Evolutionary conservation across 169 alveolate genomes (phyloP).

Genomic region (Ichthyophthirius multifiliis): DNA sequence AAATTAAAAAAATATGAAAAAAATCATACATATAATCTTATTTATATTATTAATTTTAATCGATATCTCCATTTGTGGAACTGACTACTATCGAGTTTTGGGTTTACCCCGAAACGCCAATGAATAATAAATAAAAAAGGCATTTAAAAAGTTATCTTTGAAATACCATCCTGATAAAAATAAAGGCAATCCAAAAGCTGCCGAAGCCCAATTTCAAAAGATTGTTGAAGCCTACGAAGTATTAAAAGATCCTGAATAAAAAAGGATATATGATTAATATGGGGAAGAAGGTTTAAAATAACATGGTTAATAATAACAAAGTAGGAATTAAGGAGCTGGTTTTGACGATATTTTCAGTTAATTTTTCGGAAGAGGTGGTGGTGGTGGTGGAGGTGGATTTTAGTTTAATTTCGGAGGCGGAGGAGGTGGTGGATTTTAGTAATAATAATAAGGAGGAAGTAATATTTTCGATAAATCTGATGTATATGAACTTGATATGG

Average conservation of each 20-base stretch:
- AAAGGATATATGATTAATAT: constrained; percentile 69
- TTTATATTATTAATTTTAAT: no score
- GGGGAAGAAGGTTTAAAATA: constrained; percentile 74
- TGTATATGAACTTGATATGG: constrained; percentile 68
- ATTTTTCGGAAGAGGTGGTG: constrained; percentile 38
- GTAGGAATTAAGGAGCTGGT: constrained; percentile 37
- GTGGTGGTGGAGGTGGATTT: neutral
- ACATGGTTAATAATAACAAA: constrained; percentile 36
- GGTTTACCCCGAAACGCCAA: constrained; percentile 64
- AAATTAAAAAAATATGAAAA: no score
- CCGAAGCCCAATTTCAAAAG: constrained; percentile 47
- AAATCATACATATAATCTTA: no score
- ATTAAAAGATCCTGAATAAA: constrained; percentile 64
- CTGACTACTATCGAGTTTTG: constrained; percentile 61
- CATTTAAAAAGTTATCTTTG: constrained; percentile 57
- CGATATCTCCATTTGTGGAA: no score
- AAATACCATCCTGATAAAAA: constrained; percentile 67
- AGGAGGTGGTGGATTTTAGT: constrained; percentile 22
- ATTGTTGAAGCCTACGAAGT: constrained; percentile 76
- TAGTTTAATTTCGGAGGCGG: constrained; percentile 1
- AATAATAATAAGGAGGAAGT: constrained; percentile 25
- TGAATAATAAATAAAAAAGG: constrained; percentile 57
- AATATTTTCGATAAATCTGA: constrained; percentile 66
- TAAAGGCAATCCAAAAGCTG: constrained; percentile 44
- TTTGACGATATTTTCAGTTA: constrained; percentile 27